These are phyloP conservation scores for Lolium multiflorum DNA, from an alignment of 176 grass and related monocot species.

Conservation along the genomic window DNA sequence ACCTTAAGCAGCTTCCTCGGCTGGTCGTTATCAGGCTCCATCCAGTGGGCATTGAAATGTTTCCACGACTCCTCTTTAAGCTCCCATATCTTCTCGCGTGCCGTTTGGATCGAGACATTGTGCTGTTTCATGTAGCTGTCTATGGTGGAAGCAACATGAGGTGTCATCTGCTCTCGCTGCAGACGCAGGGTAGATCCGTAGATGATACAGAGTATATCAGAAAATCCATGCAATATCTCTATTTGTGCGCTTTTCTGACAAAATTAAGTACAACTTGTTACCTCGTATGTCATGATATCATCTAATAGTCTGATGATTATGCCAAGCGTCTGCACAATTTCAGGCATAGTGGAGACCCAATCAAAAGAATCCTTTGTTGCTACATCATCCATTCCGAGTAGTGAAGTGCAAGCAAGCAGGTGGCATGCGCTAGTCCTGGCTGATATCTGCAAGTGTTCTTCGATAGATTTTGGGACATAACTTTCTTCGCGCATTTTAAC, in stretches of 20 bases:
- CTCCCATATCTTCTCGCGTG: background rate
- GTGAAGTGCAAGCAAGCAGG: background rate
- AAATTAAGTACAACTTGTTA: background rate
- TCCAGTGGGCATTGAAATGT: constrained; percentile 12
- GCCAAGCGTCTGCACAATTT: background rate
- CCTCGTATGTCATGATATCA: constrained; percentile 17
- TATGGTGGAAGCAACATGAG: constrained; percentile 26
- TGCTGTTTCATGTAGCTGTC: constrained; percentile 24
- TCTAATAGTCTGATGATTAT: constrained; percentile 22
- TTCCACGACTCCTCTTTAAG: constrained; percentile 15
- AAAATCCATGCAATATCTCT: background rate
- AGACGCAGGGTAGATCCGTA: background rate
- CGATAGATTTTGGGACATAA: background rate
- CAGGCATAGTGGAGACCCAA: background rate
- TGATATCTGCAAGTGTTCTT: constrained; percentile 16
- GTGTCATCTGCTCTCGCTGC: background rate
- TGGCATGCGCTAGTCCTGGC: background rate
- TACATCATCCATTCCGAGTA: background rate
- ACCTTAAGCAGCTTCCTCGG: background rate
- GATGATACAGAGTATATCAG: background rate
- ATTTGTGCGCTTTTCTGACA: background rate
- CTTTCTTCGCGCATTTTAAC: constrained; percentile 15
- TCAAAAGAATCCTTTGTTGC: constrained; percentile 27
- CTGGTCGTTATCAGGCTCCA: background rate
- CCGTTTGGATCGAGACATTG: background rate